These are phyloP conservation scores for Aspergillus novoparasiticus DNA, from an alignment of 2,329 filamentous ascomycete genomes.

Conservation along the genomic window DNA sequence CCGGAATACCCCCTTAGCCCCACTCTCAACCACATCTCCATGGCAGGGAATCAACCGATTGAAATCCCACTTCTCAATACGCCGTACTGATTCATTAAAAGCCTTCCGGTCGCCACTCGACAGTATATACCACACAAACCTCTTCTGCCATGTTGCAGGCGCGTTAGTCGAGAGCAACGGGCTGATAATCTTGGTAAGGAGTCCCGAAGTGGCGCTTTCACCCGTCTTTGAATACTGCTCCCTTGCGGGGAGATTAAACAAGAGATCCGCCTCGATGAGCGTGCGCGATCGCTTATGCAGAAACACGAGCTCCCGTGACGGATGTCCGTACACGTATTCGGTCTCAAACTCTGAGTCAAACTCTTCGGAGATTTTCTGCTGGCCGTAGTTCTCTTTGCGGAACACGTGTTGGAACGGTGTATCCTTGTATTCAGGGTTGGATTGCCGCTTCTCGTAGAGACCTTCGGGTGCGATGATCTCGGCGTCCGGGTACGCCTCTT, in stretches of 20 bases:
- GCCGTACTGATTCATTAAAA: constrained; percentile 69
- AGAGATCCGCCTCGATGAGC: constrained; percentile 83
- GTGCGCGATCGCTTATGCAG: constrained; percentile 76
- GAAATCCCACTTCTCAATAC: constrained; percentile 82
- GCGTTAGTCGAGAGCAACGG: constrained; percentile 61
- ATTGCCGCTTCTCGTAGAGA: constrained; percentile 77
- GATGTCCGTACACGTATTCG: constrained; percentile 79
- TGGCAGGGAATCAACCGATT: constrained; percentile 86
- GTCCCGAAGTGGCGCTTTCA: constrained; percentile 57
- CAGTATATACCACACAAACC: constrained; percentile 78
- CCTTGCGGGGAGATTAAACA: constrained; percentile 86
- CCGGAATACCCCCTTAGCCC: constrained; percentile 73
- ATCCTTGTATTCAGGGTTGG: constrained; percentile 57
- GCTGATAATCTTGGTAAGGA: constrained; percentile 61
- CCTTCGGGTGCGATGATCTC: constrained; percentile 81
- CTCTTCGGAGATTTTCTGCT: constrained; percentile 65
- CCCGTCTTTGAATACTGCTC: constrained; percentile 75
- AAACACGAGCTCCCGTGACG: constrained; percentile 87
- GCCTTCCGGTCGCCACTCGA: constrained; percentile 63
- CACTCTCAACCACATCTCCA: constrained; percentile 79
- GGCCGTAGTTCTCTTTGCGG: constrained; percentile 55
- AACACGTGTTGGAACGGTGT: constrained; percentile 71
- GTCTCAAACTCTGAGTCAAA: constrained; percentile 86
- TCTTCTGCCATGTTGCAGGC: constrained; percentile 71
- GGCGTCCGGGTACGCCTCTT: constrained; percentile 73